phyloP scores from a whole-genome alignment of 2,329 filamentous ascomycete genomes.

The Aspergillus latus region DNA sequence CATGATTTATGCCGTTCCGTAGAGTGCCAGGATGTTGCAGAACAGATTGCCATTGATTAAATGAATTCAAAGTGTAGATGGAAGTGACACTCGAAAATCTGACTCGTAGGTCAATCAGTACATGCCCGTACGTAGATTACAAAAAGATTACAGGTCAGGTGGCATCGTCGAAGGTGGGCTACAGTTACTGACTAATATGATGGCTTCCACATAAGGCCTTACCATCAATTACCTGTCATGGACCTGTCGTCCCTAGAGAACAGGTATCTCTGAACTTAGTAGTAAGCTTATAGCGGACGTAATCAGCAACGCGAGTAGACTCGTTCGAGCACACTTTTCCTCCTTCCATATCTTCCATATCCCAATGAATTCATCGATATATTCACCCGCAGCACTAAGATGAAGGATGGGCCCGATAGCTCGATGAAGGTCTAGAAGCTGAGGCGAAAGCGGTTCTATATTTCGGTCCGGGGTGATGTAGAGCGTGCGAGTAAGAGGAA shows the following conservation, averaged over 20 bases:
- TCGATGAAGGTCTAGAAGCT: slow-evolving; percentile 25
- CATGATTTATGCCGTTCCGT: neutral
- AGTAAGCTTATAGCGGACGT: slow-evolving; percentile 6
- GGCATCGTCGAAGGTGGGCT: too few species aligned
- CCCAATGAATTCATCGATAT: slow-evolving; percentile 26
- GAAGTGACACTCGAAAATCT: too few species aligned
- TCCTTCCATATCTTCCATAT: slow-evolving; percentile 18
- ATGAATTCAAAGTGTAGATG: too few species aligned
- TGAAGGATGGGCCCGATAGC: slow-evolving; percentile 28
- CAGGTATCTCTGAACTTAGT: neutral
- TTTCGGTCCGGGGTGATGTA: slow-evolving; percentile 23
- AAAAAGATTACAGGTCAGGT: too few species aligned
- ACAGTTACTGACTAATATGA: too few species aligned
- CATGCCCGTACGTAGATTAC: too few species aligned
- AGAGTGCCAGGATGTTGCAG: neutral
- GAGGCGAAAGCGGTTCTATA: slow-evolving; percentile 31
- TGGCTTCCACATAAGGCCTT: too few species aligned
- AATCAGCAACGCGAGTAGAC: slow-evolving; percentile 13
- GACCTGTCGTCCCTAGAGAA: neutral
- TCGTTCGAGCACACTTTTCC: neutral
- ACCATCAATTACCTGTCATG: too few species aligned
- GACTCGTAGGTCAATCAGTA: too few species aligned
- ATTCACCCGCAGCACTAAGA: slow-evolving; percentile 17
- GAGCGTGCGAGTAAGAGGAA: slow-evolving; percentile 4
- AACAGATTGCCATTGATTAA: too few species aligned